Conservation (phyloP, 768 basidiomycete genomes). For the Pholiota microspora region DNA sequence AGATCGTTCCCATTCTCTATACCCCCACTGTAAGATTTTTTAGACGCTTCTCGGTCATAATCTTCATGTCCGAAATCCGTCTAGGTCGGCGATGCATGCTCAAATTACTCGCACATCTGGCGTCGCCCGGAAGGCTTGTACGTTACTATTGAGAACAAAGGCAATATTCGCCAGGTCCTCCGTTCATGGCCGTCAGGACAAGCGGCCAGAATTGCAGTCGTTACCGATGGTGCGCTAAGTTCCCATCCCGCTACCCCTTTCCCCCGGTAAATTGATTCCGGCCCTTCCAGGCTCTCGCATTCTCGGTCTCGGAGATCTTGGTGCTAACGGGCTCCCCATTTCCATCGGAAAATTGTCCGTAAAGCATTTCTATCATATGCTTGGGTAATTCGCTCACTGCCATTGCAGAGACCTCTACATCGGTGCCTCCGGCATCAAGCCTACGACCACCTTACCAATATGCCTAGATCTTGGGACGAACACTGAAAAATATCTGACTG, state of each 20-base stretch:
- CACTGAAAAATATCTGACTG: slow-evolving; percentile 60
- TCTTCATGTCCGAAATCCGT: slow-evolving; percentile 12
- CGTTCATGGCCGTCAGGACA: slow-evolving; percentile 45
- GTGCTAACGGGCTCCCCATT: slow-evolving; percentile 54
- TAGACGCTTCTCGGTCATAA: slow-evolving; percentile 1
- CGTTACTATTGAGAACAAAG: slow-evolving; percentile 66
- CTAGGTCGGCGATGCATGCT: slow-evolving; percentile 69
- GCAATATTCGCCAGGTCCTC: slow-evolving; percentile 57
- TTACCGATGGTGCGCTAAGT: slow-evolving; percentile 60
- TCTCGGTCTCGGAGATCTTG: slow-evolving; percentile 59
- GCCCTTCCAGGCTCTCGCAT: slow-evolving; percentile 56
- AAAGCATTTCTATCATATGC: not conserved
- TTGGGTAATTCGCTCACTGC: not conserved
- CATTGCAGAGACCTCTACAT: slow-evolving; percentile 60
- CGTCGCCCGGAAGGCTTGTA: slow-evolving; percentile 59
- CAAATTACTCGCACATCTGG: slow-evolving; percentile 70
- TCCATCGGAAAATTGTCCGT: slow-evolving; percentile 72
- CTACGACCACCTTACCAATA: slow-evolving; percentile 57
- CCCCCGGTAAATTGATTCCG: slow-evolving; percentile 10
- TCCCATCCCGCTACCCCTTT: slow-evolving; percentile 7
- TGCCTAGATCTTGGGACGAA: slow-evolving; percentile 79
- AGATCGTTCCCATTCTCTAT: slow-evolving; percentile 69
- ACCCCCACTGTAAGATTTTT: slow-evolving; percentile 58
- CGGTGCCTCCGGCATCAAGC: slow-evolving; percentile 65
- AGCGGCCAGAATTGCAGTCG: slow-evolving; percentile 64